Evolutionary conservation across 202 grass and related monocot species (phyloP).

Genomic region (Carex arenaria): DNA sequence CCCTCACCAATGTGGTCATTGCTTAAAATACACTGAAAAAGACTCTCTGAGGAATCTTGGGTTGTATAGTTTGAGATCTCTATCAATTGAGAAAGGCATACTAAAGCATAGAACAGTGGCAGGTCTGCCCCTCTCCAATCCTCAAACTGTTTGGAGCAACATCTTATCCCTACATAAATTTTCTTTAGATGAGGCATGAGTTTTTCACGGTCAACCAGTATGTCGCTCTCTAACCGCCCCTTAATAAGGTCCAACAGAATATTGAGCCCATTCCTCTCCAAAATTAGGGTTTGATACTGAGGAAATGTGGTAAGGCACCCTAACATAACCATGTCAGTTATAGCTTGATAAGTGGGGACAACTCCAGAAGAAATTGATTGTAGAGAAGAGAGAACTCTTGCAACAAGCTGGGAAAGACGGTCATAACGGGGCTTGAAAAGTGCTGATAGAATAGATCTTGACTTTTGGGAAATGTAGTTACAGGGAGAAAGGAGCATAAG

Average conservation of each 20-base stretch:
- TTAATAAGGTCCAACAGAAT: slow-evolving; percentile 51
- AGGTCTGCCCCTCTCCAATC: slow-evolving; percentile 71
- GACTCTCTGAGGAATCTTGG: slow-evolving; percentile 36
- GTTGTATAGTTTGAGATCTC: slow-evolving; percentile 30
- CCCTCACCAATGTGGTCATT: slow-evolving; percentile 38
- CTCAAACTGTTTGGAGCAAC: slow-evolving; percentile 42
- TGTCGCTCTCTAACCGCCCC: slow-evolving; percentile 41
- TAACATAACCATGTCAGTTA: slow-evolving; percentile 54
- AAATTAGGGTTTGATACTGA: slow-evolving; percentile 45
- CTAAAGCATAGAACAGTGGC: slow-evolving; percentile 59
- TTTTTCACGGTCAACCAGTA: slow-evolving; percentile 48
- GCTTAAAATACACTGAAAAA: slow-evolving; percentile 42
- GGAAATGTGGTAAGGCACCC: slow-evolving; percentile 49
- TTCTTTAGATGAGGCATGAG: slow-evolving; percentile 54
- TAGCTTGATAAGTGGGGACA: slow-evolving; percentile 41
- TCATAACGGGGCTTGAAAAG: slow-evolving; percentile 31
- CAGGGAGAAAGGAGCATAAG: slow-evolving; percentile 78
- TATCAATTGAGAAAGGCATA: slow-evolving; percentile 62
- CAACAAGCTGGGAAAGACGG: slow-evolving; percentile 34
- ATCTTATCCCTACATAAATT: slow-evolving; percentile 48
- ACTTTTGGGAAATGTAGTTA: slow-evolving; percentile 53
- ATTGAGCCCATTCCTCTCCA: slow-evolving; percentile 32
- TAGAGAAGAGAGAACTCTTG: slow-evolving; percentile 38
- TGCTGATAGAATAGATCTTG: slow-evolving; percentile 51
- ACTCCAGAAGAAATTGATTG: slow-evolving; percentile 47